Evolutionary conservation across 1,284 basidiomycete genomes (phyloP), one percentile per base, ranked within the genome.

Genomic region (Marasmius sp.): DNA sequence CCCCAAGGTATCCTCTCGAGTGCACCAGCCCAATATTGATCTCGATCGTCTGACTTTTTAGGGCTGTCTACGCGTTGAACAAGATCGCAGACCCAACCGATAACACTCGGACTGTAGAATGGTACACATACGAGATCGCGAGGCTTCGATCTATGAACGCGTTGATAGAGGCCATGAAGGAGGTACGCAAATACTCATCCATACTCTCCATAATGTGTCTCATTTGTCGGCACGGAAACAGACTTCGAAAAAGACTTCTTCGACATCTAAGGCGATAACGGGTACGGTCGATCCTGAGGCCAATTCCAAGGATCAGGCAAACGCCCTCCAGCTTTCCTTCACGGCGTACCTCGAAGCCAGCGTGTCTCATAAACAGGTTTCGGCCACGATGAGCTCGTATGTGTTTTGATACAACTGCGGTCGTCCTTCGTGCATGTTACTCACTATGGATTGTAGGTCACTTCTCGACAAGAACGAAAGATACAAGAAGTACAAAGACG

Each of bases 101-200:
- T 41, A n/a, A 22, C 7, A 43, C 20, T 7, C 36, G 38, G n/a
- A 57, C 38, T 20, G 38, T 47, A 6, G 55, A 57, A 47, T 57
- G 55, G 55, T 57, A 57, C 20, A 20, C 55, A 12, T 57, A 38
- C 37, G 55, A 57, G 20, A 57, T 57, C 38, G 6, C 55, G 8
- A 18, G 55, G n/a, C 33, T 57, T 16, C 20, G 34, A 16, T 41
- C 39, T n/a, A 36, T 38, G 38, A 57, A 57, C 22, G 34, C 33
- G 18, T 6, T 49, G 48, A n/a, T 45, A 14, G 14, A 2, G 14
- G 43, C 18, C 4, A 14, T 49, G 18, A 49, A 12, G 27, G 48
- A 49, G 18, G 48, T 49, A 49, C 10, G 18, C 18, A 3, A 20
- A 49, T 12, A 45, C 43, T 45, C 6, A 2, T 45, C 43, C 14